phyloP scores from a whole-genome alignment of 2,329 filamentous ascomycete genomes.

The Blastomyces gilchristii region DNA sequence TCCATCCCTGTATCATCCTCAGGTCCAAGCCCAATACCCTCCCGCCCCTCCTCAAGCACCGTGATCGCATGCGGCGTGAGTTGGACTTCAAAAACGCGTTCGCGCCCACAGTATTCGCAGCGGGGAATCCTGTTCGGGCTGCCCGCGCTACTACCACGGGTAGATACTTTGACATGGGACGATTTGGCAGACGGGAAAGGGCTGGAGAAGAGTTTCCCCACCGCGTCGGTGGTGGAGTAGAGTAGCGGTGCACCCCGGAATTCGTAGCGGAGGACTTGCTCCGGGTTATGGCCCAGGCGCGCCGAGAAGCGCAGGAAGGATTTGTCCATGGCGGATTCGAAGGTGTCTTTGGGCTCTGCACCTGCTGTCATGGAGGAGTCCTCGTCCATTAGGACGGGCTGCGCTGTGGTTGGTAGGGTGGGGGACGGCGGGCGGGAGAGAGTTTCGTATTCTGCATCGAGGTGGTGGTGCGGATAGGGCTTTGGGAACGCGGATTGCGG shows the following conservation, averaged over 20 bases:
- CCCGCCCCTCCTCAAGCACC: conserved; percentile 68
- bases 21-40: conserved; percentile 48
- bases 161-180: conserved; percentile 21
- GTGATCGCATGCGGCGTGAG: conserved; percentile 82
- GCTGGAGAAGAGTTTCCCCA: conserved; percentile 53
- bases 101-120: conserved; percentile 64
- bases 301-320: conserved; percentile 74
- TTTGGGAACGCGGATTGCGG: conserved; percentile 51
- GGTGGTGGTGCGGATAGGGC: conserved; percentile 66
- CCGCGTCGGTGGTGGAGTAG: conserved; percentile 65
- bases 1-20: conserved; percentile 73
- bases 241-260: conserved; percentile 63
- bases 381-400: conserved; percentile 31
- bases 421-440: conserved; percentile 50
- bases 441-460: conserved; percentile 88
- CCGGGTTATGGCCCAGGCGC: conserved; percentile 66
- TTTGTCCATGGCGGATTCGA: conserved; percentile 64
- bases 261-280: conserved; percentile 74
- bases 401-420: conserved; percentile 39
- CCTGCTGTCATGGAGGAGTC: conserved; percentile 26
- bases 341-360: conserved; percentile 54
- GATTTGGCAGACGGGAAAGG: conserved; percentile 20
- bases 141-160: conserved; percentile 22
- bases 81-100: conserved; percentile 82
- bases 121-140: conserved; percentile 50